Conservation (phyloP, 2,329 filamentous ascomycete species). For the Bipolaris zeicola region DNA sequence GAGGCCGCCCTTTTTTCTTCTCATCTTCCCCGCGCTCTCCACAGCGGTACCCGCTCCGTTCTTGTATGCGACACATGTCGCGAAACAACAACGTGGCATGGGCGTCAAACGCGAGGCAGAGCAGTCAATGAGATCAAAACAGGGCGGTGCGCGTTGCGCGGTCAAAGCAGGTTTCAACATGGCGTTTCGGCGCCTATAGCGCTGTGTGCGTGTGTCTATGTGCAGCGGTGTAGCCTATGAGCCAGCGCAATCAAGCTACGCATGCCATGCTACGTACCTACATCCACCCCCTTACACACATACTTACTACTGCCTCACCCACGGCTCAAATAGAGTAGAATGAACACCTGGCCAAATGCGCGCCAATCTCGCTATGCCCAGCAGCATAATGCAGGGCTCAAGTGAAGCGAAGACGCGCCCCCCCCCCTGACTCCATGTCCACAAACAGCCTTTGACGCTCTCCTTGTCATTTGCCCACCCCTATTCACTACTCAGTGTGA, state of each 20-base stretch:
- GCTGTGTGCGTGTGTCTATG: not conserved
- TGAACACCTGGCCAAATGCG: slow-evolving; percentile 10
- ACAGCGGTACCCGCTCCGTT: not conserved
- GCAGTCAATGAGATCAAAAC: not conserved
- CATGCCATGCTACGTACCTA: slow-evolving; percentile 6
- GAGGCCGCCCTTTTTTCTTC: slow-evolving; percentile 2
- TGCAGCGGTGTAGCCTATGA: slow-evolving; percentile 1
- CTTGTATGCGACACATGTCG: slow-evolving; percentile 9
- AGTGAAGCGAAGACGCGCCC: slow-evolving; percentile 7
- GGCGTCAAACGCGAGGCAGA: slow-evolving; percentile 9
- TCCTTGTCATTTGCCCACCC: not conserved
- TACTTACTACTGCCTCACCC: slow-evolving; percentile 12
- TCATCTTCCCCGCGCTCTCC: slow-evolving; percentile 19
- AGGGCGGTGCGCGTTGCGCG: not conserved
- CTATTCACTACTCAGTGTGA: too few species aligned
- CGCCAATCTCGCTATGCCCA: slow-evolving; percentile 7
- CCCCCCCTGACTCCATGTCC: slow-evolving; percentile 7
- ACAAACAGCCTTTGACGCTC: not conserved
- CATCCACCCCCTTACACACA: not conserved
- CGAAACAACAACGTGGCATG: slow-evolving; percentile 17
- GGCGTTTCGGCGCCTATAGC: not conserved
- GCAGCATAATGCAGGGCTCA: slow-evolving; percentile 2
- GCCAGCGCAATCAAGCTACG: slow-evolving; percentile 2
- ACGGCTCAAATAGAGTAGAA: slow-evolving; percentile 13
- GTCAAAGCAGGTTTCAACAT: slow-evolving; percentile 1